These are phyloP conservation scores for Lachnellula hyalina DNA, from an alignment of 2,329 filamentous ascomycete genomes.

Conservation along the genomic window DNA sequence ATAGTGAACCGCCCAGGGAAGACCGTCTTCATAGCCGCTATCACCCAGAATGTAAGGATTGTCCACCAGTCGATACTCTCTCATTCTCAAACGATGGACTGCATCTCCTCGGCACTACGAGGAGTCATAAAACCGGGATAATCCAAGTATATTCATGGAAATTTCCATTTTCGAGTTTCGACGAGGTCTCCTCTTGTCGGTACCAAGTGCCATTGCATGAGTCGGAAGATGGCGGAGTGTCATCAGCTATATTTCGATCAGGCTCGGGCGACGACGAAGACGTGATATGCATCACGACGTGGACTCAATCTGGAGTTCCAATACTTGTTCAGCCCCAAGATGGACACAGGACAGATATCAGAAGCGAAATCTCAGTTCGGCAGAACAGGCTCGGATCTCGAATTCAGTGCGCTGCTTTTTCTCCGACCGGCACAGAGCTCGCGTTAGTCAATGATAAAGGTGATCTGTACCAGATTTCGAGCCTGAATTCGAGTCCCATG, in stretches of 20 bases:
- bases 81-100: constrained; percentile 38
- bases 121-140: constrained; percentile 32
- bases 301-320: constrained; percentile 39
- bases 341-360: constrained; percentile 34
- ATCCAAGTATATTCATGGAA: constrained; percentile 36
- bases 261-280: constrained; percentile 32
- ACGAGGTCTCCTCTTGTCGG: constrained; percentile 34
- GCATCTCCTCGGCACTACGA: constrained; percentile 35
- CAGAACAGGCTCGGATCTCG: constrained; percentile 35
- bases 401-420: constrained; percentile 37
- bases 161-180: constrained; percentile 34
- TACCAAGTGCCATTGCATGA: constrained; percentile 37
- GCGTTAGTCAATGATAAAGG: constrained; percentile 39
- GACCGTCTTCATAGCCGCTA: constrained; percentile 33
- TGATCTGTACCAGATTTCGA: constrained; percentile 35
- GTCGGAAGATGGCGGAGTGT: constrained; percentile 38
- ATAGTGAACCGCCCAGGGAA: constrained; percentile 33
- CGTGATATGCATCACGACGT: constrained; percentile 37
- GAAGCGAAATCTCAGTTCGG: constrained; percentile 26
- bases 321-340: constrained; percentile 36
- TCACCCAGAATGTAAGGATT: constrained; percentile 33
- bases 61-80: constrained; percentile 36
- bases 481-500: constrained; percentile 35
- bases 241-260: constrained; percentile 34
- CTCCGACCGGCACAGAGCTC: constrained; percentile 34